phyloP scores from a whole-genome alignment of 1,284 basidiomycete species.

The Wallemia hederae region DNA sequence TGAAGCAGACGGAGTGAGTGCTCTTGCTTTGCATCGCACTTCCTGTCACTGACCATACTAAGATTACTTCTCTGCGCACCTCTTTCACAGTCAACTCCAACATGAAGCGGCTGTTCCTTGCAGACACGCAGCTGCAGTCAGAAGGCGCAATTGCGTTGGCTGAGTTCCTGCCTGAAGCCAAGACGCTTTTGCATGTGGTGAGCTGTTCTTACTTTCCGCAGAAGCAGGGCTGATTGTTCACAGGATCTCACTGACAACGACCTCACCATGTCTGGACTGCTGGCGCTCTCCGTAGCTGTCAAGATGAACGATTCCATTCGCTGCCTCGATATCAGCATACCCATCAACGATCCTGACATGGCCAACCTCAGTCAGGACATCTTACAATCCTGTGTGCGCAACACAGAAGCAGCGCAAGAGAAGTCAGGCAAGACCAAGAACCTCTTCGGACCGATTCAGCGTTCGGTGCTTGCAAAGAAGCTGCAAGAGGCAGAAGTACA shows the following conservation, averaged over 20 bases:
- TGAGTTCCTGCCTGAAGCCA: conserved; percentile 77
- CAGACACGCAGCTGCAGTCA: conserved; percentile 49
- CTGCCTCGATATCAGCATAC: conserved; percentile 77
- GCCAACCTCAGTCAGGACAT: conserved; percentile 25
- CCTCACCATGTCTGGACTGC: conserved; percentile 64
- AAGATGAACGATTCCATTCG: conserved; percentile 55
- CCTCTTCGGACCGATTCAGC: background rate
- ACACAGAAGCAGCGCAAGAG: conserved; percentile 34
- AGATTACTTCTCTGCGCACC: conserved; percentile 65
- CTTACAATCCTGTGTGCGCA: conserved; percentile 37
- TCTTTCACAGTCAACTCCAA: conserved; percentile 79
- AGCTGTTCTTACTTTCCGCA: background rate
- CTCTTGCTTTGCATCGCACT: background rate
- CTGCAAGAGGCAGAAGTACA: conserved; percentile 5
- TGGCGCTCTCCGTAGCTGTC: conserved; percentile 63
- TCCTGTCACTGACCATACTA: background rate
- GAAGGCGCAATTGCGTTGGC: conserved; percentile 78
- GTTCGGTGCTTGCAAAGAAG: background rate
- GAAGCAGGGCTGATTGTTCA: background rate
- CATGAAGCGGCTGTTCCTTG: conserved; percentile 71
- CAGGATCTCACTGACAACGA: conserved; percentile 44
- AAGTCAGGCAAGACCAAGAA: conserved; percentile 4
- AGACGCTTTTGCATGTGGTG: conserved; percentile 48
- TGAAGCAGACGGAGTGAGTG: conserved; percentile 46
- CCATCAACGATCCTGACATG: conserved; percentile 59